Evolutionary conservation across 371 early-diverging fungal genomes (phyloP).

Genomic region (Coemansia sp.): DNA sequence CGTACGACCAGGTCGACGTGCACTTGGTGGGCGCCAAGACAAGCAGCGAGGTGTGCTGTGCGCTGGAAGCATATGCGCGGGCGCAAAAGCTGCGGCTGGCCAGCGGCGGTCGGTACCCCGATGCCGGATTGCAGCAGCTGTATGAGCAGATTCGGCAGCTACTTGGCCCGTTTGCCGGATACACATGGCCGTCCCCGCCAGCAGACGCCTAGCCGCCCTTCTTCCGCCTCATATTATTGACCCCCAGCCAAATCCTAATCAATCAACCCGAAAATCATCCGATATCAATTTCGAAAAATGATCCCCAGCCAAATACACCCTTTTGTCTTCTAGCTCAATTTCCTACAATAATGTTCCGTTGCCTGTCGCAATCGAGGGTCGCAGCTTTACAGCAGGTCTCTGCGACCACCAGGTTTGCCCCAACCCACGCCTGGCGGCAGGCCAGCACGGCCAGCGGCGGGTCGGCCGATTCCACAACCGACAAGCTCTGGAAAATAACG

Average conservation of each 20-base stretch:
- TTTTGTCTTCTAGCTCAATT: not conserved
- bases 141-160: conserved; percentile 14
- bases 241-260: too few species aligned
- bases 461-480: conserved; percentile 1
- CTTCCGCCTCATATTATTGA: too few species aligned
- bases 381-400: not conserved
- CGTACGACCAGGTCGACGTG: conserved; percentile 54
- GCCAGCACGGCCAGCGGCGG: not conserved
- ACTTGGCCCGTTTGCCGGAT: conserved; percentile 32
- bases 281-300: not conserved
- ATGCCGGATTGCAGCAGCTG: conserved; percentile 15
- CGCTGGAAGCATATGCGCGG: conserved; percentile 50
- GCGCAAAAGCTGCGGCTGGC: conserved; percentile 9
- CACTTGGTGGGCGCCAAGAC: conserved; percentile 71
- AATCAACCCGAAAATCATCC: too few species aligned
- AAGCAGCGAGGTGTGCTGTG: conserved; percentile 62
- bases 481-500: conserved; percentile 51
- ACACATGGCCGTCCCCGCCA: conserved; percentile 49
- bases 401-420: not conserved
- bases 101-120: conserved; percentile 15
- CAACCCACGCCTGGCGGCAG: not conserved
- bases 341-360: conserved; percentile 14
- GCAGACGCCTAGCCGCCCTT: conserved; percentile 22
- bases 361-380: conserved; percentile 1
- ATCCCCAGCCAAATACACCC: too few species aligned